Percentiles rank a stretch among this genome's conserved stretches.
Conservation (phyloP, 495 filamentous ascomycete genomes). For the Penicillium mononematosum region DNA sequence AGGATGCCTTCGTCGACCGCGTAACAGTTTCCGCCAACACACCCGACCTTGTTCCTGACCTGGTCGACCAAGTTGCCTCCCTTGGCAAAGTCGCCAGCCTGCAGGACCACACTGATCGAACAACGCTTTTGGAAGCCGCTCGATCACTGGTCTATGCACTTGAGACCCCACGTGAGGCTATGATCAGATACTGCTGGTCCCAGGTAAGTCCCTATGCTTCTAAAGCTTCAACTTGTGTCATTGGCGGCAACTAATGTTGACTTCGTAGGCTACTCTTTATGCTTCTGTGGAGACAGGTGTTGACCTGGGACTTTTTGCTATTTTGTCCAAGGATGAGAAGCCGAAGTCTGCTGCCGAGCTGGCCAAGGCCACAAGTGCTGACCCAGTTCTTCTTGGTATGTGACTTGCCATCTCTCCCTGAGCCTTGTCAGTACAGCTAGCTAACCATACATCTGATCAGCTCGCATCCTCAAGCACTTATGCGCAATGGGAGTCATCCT, state of each 20-base stretch:
- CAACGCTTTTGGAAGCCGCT: conserved; percentile 31
- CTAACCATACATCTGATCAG: conserved; percentile 8
- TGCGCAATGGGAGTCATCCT: conserved; percentile 49
- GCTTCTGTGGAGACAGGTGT: conserved; percentile 35
- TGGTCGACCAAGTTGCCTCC: conserved; percentile 26
- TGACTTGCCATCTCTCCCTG: background rate
- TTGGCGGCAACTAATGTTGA: background rate
- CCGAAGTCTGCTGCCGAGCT: conserved; percentile 33
- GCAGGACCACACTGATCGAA: conserved; percentile 19
- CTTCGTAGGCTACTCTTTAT: conserved; percentile 16
- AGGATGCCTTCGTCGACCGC: conserved; percentile 15
- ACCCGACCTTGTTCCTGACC: conserved; percentile 25
- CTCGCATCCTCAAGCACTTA: conserved; percentile 48
- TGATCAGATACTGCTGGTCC: conserved; percentile 42
- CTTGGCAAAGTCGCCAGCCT: conserved; percentile 23
- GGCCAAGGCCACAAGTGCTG: conserved; percentile 32
- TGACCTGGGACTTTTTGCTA: conserved; percentile 37
- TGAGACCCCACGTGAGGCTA: conserved; percentile 44
- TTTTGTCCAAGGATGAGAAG: conserved; percentile 32
- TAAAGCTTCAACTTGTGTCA: background rate
- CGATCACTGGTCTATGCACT: conserved; percentile 34
- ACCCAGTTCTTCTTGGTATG: conserved; percentile 33
- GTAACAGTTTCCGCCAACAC: conserved; percentile 29
- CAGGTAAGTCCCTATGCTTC: conserved; percentile 22
- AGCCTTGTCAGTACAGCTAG: background rate